Conservation (phyloP, 1,284 basidiomycete genomes). For the Melampsora americana region DNA sequence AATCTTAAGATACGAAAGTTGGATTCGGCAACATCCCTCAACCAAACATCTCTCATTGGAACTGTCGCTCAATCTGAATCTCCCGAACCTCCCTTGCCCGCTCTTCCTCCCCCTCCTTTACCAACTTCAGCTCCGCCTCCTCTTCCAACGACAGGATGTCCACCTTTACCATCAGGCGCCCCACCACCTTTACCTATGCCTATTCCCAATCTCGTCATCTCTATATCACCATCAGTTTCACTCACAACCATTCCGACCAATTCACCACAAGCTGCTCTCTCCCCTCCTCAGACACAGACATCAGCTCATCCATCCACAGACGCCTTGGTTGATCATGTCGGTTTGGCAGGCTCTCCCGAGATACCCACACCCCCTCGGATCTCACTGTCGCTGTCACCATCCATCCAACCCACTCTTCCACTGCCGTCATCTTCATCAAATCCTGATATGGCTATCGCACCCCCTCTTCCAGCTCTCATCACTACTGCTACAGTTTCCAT, state of each 20-base stretch:
- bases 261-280: background rate
- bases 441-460: background rate
- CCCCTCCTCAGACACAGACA: background rate
- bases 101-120: constrained; percentile 22
- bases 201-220: constrained; percentile 5
- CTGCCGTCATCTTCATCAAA: constrained; percentile 4
- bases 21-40: constrained; percentile 1
- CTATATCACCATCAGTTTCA: background rate
- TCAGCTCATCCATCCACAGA: background rate
- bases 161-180: constrained; percentile 1
- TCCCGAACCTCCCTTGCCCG: constrained; percentile 12
- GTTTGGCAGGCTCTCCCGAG: background rate
- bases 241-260: background rate
- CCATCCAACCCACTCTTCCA: background rate
- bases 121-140: constrained; percentile 12
- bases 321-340: background rate
- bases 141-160: background rate
- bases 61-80: background rate
- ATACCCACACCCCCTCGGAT: background rate
- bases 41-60: background rate
- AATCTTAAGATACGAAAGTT: background rate
- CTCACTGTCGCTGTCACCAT: background rate
- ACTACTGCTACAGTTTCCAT: background rate
- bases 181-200: constrained; percentile 15
- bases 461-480: background rate